These are phyloP conservation scores for Saussurea involucrata DNA, from an alignment of 129 eudicot species.

Conservation along the genomic window DNA sequence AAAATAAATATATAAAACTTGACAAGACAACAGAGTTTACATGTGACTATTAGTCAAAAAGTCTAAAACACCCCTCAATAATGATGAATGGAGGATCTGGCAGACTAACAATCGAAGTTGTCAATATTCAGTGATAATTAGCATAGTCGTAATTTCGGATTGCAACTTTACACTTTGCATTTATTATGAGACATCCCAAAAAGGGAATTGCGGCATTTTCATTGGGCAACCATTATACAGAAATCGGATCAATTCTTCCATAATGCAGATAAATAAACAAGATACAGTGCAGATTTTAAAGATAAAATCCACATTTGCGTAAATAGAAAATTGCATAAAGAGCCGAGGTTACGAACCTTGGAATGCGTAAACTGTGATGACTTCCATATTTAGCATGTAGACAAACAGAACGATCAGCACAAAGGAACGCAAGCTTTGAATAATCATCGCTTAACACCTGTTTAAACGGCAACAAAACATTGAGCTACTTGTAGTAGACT, in stretches of 20 bases:
- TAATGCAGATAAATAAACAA: constrained; percentile 11
- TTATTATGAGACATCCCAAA: not conserved
- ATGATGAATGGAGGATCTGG: not conserved
- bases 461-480: constrained; percentile 10
- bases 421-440: constrained; percentile 87
- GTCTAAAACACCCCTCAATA: not conserved
- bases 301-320: not conserved
- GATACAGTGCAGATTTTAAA: not conserved
- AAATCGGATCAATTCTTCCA: not conserved
- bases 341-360: constrained; percentile 50
- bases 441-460: constrained; percentile 88
- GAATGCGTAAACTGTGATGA: constrained; percentile 85
- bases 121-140: not conserved
- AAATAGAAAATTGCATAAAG: not conserved
- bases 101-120: not conserved
- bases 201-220: not conserved
- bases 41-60: not conserved
- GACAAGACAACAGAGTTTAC: not conserved
- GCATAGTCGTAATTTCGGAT: not conserved
- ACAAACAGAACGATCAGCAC: constrained; percentile 90
- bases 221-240: not conserved
- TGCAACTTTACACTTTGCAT: not conserved
- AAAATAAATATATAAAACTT: not conserved
- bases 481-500: not conserved
- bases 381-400: constrained; percentile 98